Conservation (phyloP, 768 basidiomycete genomes). For the Phanerodontia chrysosporium region DNA sequence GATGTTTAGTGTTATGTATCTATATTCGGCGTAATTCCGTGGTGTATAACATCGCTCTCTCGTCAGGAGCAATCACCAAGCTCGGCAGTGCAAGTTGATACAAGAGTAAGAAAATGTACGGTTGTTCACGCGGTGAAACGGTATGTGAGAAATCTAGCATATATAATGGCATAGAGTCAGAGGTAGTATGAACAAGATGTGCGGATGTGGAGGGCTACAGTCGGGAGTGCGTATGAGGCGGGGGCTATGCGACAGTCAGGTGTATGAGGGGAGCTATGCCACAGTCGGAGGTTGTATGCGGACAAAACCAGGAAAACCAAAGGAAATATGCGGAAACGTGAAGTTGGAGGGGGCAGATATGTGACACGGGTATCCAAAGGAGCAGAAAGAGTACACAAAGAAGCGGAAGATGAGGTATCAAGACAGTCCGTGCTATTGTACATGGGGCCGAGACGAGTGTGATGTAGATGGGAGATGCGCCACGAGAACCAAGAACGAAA, state of each 20-base stretch:
- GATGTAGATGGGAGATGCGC: not conserved
- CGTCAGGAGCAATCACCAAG: not conserved
- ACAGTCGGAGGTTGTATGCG: not conserved
- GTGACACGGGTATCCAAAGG: not conserved
- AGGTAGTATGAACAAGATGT: not conserved
- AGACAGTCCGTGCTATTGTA: not conserved
- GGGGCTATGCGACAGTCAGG: not conserved
- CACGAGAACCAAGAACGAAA: not conserved
- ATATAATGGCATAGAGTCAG: not conserved
- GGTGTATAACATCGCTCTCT: not conserved
- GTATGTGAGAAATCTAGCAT: not conserved
- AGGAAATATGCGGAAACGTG: not conserved
- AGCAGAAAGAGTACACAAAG: not conserved
- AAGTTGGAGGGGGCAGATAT: not conserved
- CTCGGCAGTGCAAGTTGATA: no score
- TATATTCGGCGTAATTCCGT: not conserved
- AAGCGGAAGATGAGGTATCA: not conserved
- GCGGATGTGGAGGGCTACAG: not conserved
- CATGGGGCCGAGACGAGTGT: not conserved
- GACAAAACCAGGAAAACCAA: no score
- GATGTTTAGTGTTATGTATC: constrained; percentile 18
- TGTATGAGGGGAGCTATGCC: not conserved
- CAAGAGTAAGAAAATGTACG: no score
- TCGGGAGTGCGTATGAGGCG: not conserved
- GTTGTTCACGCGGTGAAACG: no score